phyloP scores from a whole-genome alignment of 139 green algal species.

The Eudorina sp. region DNA sequence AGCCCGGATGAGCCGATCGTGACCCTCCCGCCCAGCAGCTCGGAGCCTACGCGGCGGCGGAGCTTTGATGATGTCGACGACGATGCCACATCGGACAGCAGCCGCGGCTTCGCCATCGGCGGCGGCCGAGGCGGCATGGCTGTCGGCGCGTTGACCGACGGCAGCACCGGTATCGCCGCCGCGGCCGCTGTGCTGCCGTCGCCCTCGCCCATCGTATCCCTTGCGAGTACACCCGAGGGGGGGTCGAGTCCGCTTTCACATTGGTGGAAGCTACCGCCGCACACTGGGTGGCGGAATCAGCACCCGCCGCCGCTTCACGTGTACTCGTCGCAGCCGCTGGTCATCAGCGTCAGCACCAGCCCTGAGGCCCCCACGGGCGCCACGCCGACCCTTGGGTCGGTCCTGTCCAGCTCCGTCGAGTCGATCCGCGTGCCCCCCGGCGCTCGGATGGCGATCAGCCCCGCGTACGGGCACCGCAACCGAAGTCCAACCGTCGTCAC shows the following conservation, averaged over 20 bases:
- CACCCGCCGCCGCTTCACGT: neutral
- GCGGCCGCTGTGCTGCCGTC: neutral
- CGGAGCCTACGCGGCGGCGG: neutral
- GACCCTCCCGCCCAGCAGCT: slow-evolving; percentile 10
- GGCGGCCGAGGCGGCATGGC: too few species aligned
- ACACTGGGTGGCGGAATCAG: neutral
- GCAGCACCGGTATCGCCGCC: neutral
- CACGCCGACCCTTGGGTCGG: neutral
- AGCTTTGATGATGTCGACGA: too few species aligned
- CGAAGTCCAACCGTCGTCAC: too few species aligned
- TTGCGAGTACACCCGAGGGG: neutral
- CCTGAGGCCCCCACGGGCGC: neutral
- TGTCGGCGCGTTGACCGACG: neutral
- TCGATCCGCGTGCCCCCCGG: slow-evolving; percentile 32
- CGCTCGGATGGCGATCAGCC: neutral
- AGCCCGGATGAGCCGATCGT: slow-evolving; percentile 30
- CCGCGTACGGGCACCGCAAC: too few species aligned
- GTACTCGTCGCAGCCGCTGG: neutral
- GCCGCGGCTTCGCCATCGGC: neutral
- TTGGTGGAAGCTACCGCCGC: neutral
- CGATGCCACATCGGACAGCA: neutral
- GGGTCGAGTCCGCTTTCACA: neutral
- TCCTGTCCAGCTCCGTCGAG: slow-evolving; percentile 20
- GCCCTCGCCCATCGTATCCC: neutral
- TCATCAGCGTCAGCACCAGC: slow-evolving; percentile 22